These are phyloP conservation scores for Austroboletus sp. DNA, from an alignment of 1,284 basidiomycete species.

Conservation along the genomic window DNA sequence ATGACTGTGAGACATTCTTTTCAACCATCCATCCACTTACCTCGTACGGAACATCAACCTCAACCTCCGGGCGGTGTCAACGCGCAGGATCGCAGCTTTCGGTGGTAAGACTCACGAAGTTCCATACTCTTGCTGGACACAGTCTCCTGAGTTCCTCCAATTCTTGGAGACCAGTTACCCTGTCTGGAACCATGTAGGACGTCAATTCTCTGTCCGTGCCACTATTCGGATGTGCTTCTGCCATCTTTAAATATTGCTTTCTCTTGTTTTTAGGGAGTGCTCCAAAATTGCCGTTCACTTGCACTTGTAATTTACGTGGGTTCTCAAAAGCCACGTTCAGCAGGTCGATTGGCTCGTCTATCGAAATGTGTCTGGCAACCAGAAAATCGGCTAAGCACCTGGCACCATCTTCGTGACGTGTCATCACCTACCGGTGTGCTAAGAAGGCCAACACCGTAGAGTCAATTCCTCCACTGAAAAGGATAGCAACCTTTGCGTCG, in stretches of 20 bases:
- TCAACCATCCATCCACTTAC: slow-evolving; percentile 38
- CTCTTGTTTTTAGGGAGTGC: slow-evolving; percentile 39
- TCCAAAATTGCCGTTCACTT: slow-evolving; percentile 43
- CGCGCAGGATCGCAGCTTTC: neutral
- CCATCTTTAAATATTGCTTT: slow-evolving; percentile 29
- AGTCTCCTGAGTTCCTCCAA: slow-evolving; percentile 67
- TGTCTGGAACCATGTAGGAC: slow-evolving; percentile 76
- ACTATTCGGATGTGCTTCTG: slow-evolving; percentile 2
- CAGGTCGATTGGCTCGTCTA: slow-evolving; percentile 81
- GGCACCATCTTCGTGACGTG: neutral
- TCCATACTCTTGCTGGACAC: slow-evolving; percentile 76
- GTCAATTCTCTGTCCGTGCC: slow-evolving; percentile 5
- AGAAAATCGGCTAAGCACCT: slow-evolving; percentile 13
- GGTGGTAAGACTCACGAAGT: slow-evolving; percentile 57
- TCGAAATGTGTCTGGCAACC: slow-evolving; percentile 55
- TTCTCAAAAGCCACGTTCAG: slow-evolving; percentile 97
- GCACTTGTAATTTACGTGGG: slow-evolving; percentile 59
- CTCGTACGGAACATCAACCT: slow-evolving; percentile 78
- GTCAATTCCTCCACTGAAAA: slow-evolving; percentile 97
- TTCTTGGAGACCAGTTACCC: slow-evolving; percentile 74
- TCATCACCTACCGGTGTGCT: slow-evolving; percentile 54
- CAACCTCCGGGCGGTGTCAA: slow-evolving; percentile 45
- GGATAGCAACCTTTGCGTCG: slow-evolving; percentile 66
- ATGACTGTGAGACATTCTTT: slow-evolving; percentile 4
- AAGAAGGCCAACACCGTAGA: slow-evolving; percentile 80